Percentiles rank a stretch among this genome's conserved stretches.
These are phyloP conservation scores for Mrakia gelida DNA, from an alignment of 768 basidiomycete genomes.

Conservation along the genomic window DNA sequence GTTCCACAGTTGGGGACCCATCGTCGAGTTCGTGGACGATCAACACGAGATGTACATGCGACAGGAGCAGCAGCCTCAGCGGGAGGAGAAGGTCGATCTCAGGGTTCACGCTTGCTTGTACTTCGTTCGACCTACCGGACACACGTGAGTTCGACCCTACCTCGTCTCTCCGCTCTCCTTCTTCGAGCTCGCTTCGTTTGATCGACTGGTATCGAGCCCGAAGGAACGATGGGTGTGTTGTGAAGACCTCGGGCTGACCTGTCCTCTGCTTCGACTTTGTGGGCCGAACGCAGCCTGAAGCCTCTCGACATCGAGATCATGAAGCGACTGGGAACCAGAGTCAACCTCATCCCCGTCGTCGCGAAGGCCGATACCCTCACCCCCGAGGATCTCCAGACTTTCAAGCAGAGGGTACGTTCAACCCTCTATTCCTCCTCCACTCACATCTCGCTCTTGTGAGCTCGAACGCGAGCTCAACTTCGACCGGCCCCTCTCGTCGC, in stretches of 20 bases:
- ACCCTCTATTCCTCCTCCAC: background rate
- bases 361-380: slow-evolving; percentile 98
- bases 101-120: slow-evolving; percentile 95
- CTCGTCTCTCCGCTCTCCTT: background rate
- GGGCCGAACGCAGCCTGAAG: slow-evolving; percentile 59
- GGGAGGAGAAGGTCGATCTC: slow-evolving; percentile 88
- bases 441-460: background rate
- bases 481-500: background rate
- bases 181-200: background rate
- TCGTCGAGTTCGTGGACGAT: slow-evolving; percentile 96
- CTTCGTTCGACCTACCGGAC: slow-evolving; percentile 92
- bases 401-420: slow-evolving; percentile 80
- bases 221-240: background rate
- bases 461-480: background rate
- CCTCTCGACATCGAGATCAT: slow-evolving; percentile 99
- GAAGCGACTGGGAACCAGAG: slow-evolving; percentile 96
- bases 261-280: background rate
- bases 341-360: slow-evolving; percentile 95
- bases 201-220: no score
- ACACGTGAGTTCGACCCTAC: slow-evolving; percentile 64
- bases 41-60: slow-evolving; percentile 94
- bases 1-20: slow-evolving; percentile 68
- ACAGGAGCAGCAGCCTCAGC: slow-evolving; percentile 98
- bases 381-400: slow-evolving; percentile 79
- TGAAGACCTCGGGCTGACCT: background rate